These are phyloP conservation scores for Sordaria brevicollis DNA, from an alignment of 495 filamentous ascomycete species.

Conservation along the genomic window DNA sequence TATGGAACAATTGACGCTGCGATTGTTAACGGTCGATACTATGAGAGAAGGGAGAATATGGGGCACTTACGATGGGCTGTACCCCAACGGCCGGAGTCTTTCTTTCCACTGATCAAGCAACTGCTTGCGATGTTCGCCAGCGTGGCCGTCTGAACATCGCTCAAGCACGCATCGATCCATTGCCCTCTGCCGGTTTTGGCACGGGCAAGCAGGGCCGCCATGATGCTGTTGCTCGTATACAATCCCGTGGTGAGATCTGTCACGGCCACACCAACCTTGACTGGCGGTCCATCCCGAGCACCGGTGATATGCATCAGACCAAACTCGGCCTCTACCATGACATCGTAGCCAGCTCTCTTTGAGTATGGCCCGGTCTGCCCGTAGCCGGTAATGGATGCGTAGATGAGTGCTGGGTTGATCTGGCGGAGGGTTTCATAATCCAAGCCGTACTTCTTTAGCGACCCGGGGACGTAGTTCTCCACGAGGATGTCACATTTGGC, in stretches of 20 bases:
- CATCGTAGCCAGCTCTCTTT: constrained; percentile 86
- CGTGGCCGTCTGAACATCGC: constrained; percentile 90
- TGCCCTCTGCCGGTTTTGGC: constrained; percentile 52
- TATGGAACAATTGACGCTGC: constrained; percentile 93
- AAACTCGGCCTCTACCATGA: constrained; percentile 98
- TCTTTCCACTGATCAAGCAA: constrained; percentile 77
- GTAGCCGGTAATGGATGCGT: constrained; percentile 54
- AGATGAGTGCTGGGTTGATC: constrained; percentile 70
- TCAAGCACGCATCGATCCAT: constrained; percentile 84
- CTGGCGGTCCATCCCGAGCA: constrained; percentile 73
- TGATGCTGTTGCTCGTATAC: constrained; percentile 95
- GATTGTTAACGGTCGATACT: constrained; percentile 7
- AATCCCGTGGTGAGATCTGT: constrained; percentile 92
- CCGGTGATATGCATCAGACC: constrained; percentile 98
- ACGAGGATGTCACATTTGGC: constrained; percentile 85
- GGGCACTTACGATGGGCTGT: constrained; percentile 79
- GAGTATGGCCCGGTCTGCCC: constrained; percentile 92
- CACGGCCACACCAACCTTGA: constrained; percentile 95
- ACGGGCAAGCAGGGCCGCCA: constrained; percentile 79
- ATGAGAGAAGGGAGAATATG: neutral
- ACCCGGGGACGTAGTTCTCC: constrained; percentile 90
- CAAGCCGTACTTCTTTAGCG: constrained; percentile 82
- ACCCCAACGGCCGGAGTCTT: constrained; percentile 83
- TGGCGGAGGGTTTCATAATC: constrained; percentile 69
- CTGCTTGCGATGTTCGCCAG: constrained; percentile 90